Evolutionary conservation across 768 basidiomycete genomes (phyloP), one percentile per base, ranked within the genome.

Genomic region (Russula brevipes): DNA sequence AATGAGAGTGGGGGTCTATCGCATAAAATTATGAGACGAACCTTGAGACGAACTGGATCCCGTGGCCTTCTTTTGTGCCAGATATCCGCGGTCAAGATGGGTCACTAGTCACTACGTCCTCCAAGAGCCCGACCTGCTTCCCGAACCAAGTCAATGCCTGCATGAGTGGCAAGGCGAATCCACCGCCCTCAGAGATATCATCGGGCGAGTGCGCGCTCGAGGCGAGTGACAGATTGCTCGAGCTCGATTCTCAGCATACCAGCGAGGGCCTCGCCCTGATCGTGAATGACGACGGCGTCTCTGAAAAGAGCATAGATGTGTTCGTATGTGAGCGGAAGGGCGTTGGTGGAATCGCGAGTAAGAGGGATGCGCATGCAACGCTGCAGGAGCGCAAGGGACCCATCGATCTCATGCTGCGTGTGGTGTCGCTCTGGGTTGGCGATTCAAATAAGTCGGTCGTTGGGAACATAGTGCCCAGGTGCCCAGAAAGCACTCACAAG

Each of bases 141-240:
- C 87, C 83, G 49, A 87, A 91, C 85, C 85, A 87, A 31, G 76
- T 76, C 69, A 84, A 86, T 0, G 74, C 72, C 10, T 75, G 70
- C 5, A 84, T 84, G 59, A 92, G 84, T n/a, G 74, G 73, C 0
- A 64, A 67, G 4, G 91, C 72, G 86, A 89, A 93, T 0, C 74
- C 72, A 33, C 82, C 77, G 14, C 76, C 78, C 16, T 63, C 63
- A 9, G 49, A 50, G 19, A 50, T 35, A 33, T 70, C 66, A 0
- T 68, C 65, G n/a, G 4, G 59, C 53, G 12, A 91, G 80, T 1
- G 72, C 72, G 5, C 61, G 71, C 17, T 75, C 75, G 8, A 87
- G 60, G 8, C 72, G 72, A 9, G 71, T 70, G 31, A 82, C 77
- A 41, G 80, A 83, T 54, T 77, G 76, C 68, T 90, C 84, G 44